Evolutionary conservation across 2,329 filamentous ascomycete species (phyloP).

Genomic region (Diaporthe vaccinii): DNA sequence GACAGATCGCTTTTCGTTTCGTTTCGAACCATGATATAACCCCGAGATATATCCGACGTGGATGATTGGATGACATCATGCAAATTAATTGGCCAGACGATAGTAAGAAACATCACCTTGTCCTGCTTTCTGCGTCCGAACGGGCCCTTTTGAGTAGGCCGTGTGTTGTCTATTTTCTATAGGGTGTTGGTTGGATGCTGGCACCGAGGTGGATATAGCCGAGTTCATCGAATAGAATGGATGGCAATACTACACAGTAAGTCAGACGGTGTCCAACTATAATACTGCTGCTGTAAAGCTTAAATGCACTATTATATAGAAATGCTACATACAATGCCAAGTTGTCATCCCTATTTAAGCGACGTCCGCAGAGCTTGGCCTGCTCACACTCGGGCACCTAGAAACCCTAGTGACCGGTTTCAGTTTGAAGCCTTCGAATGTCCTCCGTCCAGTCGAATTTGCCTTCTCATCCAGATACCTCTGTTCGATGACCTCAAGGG

Average conservation of each 20-base stretch:
- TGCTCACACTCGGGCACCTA: conserved; percentile 15
- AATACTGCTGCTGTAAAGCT: background rate
- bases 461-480: conserved; percentile 37
- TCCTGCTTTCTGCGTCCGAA: background rate
- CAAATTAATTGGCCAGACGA: background rate
- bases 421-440: conserved; percentile 34
- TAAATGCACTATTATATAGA: background rate
- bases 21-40: background rate
- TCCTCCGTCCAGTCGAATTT: conserved; percentile 23
- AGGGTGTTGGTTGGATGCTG: background rate
- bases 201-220: background rate
- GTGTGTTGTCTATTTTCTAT: background rate
- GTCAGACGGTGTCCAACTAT: background rate
- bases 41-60: conserved; percentile 13
- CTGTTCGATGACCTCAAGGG: conserved; percentile 56
- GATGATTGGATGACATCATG: background rate
- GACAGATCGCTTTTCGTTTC: background rate
- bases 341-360: background rate
- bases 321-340: background rate
- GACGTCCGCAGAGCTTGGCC: conserved; percentile 3
- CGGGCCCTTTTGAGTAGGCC: background rate
- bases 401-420: conserved; percentile 12
- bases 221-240: background rate
- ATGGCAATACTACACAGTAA: background rate
- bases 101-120: background rate